Conservation (phyloP, 345 rosid species). For the Arabidopsis suecica region DNA sequence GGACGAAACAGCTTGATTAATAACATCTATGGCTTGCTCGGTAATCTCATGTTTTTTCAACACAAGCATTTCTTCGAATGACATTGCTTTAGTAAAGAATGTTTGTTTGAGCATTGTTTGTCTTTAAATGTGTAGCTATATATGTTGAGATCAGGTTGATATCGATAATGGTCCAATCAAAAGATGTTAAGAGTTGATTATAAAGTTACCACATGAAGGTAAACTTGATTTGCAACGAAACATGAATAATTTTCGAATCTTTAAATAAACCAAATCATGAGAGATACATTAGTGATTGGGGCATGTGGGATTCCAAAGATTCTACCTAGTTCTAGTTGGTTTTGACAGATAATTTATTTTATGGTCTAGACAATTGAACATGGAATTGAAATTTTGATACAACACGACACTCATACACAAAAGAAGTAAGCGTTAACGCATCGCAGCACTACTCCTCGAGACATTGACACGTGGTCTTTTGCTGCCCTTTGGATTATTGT, state of each 20-base stretch:
- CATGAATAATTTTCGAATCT: too few relatives aligned
- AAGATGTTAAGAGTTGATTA: too few relatives aligned
- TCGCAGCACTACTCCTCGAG: constrained; percentile 49
- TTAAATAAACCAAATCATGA: not conserved
- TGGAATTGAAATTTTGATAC: not conserved
- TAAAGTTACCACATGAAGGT: not conserved
- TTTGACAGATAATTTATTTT: constrained; percentile 9
- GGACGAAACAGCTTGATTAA: constrained; percentile 87
- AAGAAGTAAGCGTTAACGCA: constrained; percentile 40
- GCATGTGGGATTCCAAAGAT: not conserved
- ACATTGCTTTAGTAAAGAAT: not conserved
- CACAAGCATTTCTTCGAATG: not conserved
- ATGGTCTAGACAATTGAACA: constrained; percentile 15
- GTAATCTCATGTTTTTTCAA: too few relatives aligned
- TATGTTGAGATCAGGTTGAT: not conserved
- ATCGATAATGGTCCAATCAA: not conserved
- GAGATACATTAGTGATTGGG: not conserved
- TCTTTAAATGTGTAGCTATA: not conserved
- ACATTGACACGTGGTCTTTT: constrained; percentile 57
- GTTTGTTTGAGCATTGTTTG: not conserved
- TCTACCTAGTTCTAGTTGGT: not conserved
- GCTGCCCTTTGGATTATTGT: constrained; percentile 34
- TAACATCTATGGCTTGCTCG: not conserved
- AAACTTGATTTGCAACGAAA: not conserved
- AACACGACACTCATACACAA: constrained; percentile 20